Percentiles rank a stretch among this genome's conserved stretches.
phyloP scores from a whole-genome alignment of 2,329 filamentous ascomycete species.

The Cladosporium sp. region DNA sequence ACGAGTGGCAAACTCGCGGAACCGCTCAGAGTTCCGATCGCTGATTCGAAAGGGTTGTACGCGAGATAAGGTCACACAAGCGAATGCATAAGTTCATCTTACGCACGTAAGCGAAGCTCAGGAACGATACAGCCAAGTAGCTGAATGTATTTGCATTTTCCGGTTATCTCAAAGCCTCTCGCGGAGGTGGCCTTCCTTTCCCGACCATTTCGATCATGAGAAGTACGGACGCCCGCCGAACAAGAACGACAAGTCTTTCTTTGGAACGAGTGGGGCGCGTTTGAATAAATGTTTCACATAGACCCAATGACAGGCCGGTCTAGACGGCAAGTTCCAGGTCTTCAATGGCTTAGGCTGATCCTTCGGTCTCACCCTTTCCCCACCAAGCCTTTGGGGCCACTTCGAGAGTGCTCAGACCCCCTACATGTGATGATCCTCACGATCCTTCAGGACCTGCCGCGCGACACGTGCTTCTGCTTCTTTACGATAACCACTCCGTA shows the following conservation, averaged over 20 bases:
- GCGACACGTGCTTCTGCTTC: background rate
- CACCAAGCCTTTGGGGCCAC: background rate
- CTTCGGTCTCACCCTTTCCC: conserved; percentile 6
- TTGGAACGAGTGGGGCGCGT: background rate
- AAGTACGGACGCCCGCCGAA: too few relatives aligned
- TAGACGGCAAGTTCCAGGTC: background rate
- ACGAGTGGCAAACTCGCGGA: too few relatives aligned
- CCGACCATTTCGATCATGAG: too few relatives aligned
- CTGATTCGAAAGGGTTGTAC: too few relatives aligned
- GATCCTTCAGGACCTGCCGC: background rate
- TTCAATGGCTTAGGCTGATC: background rate
- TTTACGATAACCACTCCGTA: background rate
- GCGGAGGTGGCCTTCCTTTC: too few relatives aligned
- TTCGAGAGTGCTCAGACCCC: background rate
- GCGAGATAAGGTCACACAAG: too few relatives aligned
- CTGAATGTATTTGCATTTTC: too few relatives aligned
- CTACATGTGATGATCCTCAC: background rate
- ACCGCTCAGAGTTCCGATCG: too few relatives aligned
- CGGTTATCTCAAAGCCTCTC: too few relatives aligned
- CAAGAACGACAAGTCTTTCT: background rate
- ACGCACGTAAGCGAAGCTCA: too few relatives aligned
- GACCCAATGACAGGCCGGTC: background rate
- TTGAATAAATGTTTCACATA: background rate
- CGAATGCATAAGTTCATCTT: too few relatives aligned
- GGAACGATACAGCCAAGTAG: too few relatives aligned